Percentiles rank a stretch among this genome's conserved stretches.
Evolutionary conservation across 1,284 basidiomycete genomes (phyloP).

Genomic region (Ustilago trichophora): DNA sequence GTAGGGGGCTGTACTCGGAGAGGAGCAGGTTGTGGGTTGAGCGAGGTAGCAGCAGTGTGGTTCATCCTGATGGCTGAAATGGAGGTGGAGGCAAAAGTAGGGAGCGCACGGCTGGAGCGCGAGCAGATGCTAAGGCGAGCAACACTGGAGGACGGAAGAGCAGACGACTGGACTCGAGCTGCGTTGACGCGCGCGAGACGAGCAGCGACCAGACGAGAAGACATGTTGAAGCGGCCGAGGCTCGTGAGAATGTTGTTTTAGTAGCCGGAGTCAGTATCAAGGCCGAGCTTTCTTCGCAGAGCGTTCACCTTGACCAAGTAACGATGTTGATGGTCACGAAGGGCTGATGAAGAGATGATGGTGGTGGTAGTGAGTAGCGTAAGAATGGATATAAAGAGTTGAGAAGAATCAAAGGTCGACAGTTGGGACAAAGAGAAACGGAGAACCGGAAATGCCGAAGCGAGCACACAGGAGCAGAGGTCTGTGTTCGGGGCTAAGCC

Average conservation of each 20-base stretch:
- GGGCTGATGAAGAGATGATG: too few relatives aligned
- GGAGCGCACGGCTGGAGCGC: not conserved
- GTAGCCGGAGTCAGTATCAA: too few relatives aligned
- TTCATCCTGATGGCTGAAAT: conserved; percentile 66
- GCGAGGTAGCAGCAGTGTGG: conserved; percentile 69
- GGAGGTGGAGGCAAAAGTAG: conserved; percentile 1
- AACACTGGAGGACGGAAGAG: conserved; percentile 9
- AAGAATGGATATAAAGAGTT: too few relatives aligned
- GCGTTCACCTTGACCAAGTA: too few relatives aligned
- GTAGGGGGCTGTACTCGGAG: conserved; percentile 76
- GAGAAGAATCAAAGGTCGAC: not conserved
- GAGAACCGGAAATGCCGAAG: conserved; percentile 19
- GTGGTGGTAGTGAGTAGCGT: conserved; percentile 3
- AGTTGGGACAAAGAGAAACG: too few relatives aligned
- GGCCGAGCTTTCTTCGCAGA: too few relatives aligned
- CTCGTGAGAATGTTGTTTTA: too few relatives aligned
- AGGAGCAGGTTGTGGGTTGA: conserved; percentile 69
- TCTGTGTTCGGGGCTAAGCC: conserved; percentile 9
- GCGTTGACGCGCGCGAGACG: conserved; percentile 42
- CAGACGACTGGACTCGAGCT: conserved; percentile 15
- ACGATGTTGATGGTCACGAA: too few relatives aligned
- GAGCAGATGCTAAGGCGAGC: conserved; percentile 17
- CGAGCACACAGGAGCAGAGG: conserved; percentile 11
- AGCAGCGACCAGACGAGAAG: conserved; percentile 27
- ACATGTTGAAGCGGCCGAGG: conserved; percentile 36